Conservation (phyloP, 768 basidiomycete genomes). For the Russula foetens region DNA sequence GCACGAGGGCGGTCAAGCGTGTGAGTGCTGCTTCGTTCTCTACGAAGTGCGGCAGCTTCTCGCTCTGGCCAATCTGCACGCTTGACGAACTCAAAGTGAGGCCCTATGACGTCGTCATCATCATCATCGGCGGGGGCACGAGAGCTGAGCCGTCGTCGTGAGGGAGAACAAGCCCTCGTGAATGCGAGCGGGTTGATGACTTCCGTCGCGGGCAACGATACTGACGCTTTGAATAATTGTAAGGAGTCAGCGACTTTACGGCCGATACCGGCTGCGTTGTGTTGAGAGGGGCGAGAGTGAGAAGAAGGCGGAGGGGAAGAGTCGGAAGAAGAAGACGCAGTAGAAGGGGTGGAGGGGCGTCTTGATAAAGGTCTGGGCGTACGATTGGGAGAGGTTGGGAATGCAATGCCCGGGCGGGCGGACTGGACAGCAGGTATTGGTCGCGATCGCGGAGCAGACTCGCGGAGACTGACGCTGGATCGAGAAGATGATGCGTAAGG, state of each 20-base stretch:
- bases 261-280: slow-evolving; percentile 43
- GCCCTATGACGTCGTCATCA: slow-evolving; percentile 49
- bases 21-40: slow-evolving; percentile 54
- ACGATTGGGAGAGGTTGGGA: slow-evolving; percentile 11
- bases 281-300: slow-evolving; percentile 28
- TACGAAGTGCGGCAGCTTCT: slow-evolving; percentile 59
- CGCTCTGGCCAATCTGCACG: slow-evolving; percentile 81
- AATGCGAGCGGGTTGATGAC: slow-evolving; percentile 29
- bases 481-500: slow-evolving; percentile 11
- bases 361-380: slow-evolving; percentile 19
- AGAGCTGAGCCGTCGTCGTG: slow-evolving; percentile 28
- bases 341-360: slow-evolving; percentile 21
- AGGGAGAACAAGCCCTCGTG: slow-evolving; percentile 21
- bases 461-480: slow-evolving; percentile 10
- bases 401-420: slow-evolving; percentile 2
- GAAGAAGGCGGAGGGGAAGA: slow-evolving; percentile 29
- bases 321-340: slow-evolving; percentile 27
- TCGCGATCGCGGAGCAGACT: slow-evolving; percentile 10
- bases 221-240: slow-evolving; percentile 75
- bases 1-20: slow-evolving; percentile 48
- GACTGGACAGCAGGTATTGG: slow-evolving; percentile 6
- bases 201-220: slow-evolving; percentile 31
- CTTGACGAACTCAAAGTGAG: slow-evolving; percentile 75
- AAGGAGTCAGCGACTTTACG: slow-evolving; percentile 80
- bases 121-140: slow-evolving; percentile 29